Percentiles rank a stretch among this genome's conserved stretches.
Evolutionary conservation across 192 early-diverging fungal species (phyloP).

Genomic region (Coemansia sp.): DNA sequence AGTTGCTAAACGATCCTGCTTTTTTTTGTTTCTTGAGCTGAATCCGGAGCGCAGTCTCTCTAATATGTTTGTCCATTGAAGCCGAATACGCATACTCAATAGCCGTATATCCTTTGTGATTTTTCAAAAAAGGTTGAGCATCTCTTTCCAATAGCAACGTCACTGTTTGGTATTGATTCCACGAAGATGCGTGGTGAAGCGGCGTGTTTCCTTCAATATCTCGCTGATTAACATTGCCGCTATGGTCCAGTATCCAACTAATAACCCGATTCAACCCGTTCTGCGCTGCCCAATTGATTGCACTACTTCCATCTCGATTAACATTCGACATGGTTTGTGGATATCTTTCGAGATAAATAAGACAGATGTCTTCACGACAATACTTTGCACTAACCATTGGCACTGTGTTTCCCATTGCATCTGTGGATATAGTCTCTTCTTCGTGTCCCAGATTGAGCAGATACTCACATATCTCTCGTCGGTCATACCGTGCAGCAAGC

Average conservation of each 20-base stretch:
- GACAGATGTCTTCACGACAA: conserved; percentile 40
- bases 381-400: conserved; percentile 53
- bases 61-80: conserved; percentile 44
- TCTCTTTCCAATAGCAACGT: conserved; percentile 38
- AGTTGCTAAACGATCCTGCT: conserved; percentile 13
- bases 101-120: conserved; percentile 53
- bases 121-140: conserved; percentile 34
- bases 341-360: conserved; percentile 33
- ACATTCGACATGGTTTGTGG: conserved; percentile 50
- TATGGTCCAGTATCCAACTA: conserved; percentile 41
- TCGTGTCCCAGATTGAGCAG: conserved; percentile 46
- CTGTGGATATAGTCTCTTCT: conserved; percentile 31
- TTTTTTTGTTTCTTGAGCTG: conserved; percentile 43
- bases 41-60: conserved; percentile 19
- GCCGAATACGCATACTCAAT: conserved; percentile 46
- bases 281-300: conserved; percentile 46
- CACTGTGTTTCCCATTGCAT: conserved; percentile 42
- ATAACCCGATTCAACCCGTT: conserved; percentile 47
- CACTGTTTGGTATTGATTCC: conserved; percentile 44
- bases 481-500: conserved; percentile 47
- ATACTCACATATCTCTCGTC: conserved; percentile 33
- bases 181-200: conserved; percentile 46
- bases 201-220: conserved; percentile 54
- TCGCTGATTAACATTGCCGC: conserved; percentile 48
- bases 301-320: conserved; percentile 45